Percentiles rank a stretch among this genome's conserved stretches.
Evolutionary conservation across 2,329 filamentous ascomycete genomes (phyloP).

Genomic region (Chlorencoelia australis): DNA sequence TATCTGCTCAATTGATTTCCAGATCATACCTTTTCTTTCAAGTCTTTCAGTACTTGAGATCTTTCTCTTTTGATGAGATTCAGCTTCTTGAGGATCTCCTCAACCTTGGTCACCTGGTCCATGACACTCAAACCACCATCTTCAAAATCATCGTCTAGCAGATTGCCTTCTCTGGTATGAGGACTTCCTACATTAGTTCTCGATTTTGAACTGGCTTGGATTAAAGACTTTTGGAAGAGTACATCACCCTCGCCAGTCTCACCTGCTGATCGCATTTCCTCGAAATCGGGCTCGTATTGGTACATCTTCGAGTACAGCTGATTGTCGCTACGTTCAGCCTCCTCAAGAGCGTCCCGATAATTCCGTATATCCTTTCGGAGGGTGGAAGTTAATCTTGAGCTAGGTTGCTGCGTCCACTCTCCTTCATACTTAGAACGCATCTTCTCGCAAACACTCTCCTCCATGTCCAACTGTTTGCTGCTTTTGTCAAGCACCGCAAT

Average conservation of each 20-base stretch:
- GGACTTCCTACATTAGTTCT: conserved; percentile 50
- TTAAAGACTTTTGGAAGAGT: conserved; percentile 78
- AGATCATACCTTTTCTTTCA: conserved; percentile 91
- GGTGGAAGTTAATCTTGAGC: conserved; percentile 78
- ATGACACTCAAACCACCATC: conserved; percentile 71
- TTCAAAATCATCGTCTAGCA: conserved; percentile 87
- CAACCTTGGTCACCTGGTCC: conserved; percentile 81
- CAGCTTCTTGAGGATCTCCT: conserved; percentile 82
- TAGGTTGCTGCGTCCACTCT: conserved; percentile 97
- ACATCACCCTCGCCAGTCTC: conserved; percentile 80
- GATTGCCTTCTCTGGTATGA: conserved; percentile 52
- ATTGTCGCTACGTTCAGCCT: conserved; percentile 76
- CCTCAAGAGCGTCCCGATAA: conserved; percentile 81
- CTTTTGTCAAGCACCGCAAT: conserved; percentile 64
- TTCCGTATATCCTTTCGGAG: conserved; percentile 77
- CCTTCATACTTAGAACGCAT: conserved; percentile 95
- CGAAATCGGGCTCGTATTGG: conserved; percentile 80
- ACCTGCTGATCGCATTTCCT: conserved; percentile 87
- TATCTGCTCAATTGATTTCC: neutral
- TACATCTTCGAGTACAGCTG: conserved; percentile 75
- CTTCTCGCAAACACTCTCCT: conserved; percentile 97
- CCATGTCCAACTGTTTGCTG: conserved; percentile 85
- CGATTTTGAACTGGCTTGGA: conserved; percentile 57
- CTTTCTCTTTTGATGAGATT: conserved; percentile 88
- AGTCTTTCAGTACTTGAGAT: conserved; percentile 83